Evolutionary conservation across 768 basidiomycete genomes (phyloP), one percentile per base, ranked within the genome.

Genomic region (Lyophyllum decastes): DNA sequence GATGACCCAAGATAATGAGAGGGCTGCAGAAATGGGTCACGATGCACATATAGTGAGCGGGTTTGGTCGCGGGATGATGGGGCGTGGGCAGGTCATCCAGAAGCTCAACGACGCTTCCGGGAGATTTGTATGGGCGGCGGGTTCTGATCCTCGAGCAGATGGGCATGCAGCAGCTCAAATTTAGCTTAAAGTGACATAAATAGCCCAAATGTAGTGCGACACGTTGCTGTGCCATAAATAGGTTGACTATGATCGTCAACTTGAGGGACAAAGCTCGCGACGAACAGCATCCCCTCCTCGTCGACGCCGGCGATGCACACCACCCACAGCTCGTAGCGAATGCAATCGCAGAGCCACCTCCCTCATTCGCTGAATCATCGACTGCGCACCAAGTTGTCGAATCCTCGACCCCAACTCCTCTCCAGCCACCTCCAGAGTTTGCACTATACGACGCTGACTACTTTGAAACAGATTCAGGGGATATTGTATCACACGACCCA

Each of bases 61-160:
- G 1, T 87, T 86, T 67, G 71, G 68, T 40, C 79, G 91, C 53
- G 76, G 73, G 2, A 78, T 87, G 78, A 78, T 95, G 75, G 93
- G 94, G 22, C 83, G 92, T 2, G 93, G 94, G 5, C 93, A 98
- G 75, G 76, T 98, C 55, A 97, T 98, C 61, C 94, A 96, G 73
- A 89, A 83, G 70, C 70, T 92, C 19, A 74, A 80, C 7, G 82
- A 88, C 68, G 74, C 73, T 47, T 84, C 85, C 26, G 91, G 92
- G 14, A 77, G 73, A 69, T 75, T 81, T n/a, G 89, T 95, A 4
- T 98, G 97, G 97, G 95, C 92, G 0, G 96, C 92, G 22, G 96
- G 95, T 6, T 94, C 90, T 4, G 97, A 99, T 71, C 84, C 83
- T 55, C 84, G 95, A 34, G 90, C 83, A 17, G 95, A 96, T 70